Base-by-base conservation (phyloP, 176 grass and related monocot genomes). In the Cenchrus purpureus region DNA sequence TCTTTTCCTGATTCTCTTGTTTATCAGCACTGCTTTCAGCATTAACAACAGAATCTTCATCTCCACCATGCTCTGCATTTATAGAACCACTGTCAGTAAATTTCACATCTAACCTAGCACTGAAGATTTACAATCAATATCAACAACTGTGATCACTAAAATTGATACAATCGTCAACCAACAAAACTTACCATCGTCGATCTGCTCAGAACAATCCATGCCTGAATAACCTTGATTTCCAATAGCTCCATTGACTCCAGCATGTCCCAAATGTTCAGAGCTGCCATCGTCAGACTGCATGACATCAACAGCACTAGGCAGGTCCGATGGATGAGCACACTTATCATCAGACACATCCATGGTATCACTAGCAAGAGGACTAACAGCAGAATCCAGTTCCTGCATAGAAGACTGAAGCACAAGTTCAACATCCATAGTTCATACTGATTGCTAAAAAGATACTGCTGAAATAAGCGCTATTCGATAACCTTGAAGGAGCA, bases 1-100 rank as follows among this genome's bases (percentile, higher is more conserved):
- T 73, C 53, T 19, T 68, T 60, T 90, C 51, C 65, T 82, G 81
- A 31, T 59, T 83, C 60, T 87, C 88, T 59, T 79, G 3, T 71
- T 86, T 60, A 72, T 71, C 63, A 46, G 19, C 60, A 71, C 11
- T 88, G 55, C 64, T 87, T 72, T 65, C 53, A 52, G 43, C 25
- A 57, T 48, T 61, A 34, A 29, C 17, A 52, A 59, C 4, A 58
- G 71, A 76, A 10, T 40, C 46, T 80, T 81, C 81, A 12, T 62
- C 45, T 80, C 8, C 14, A 68, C 1, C 31, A 62, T 6, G 52
- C 68, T 80, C 89, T 84, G 80, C 61, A 90, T 87, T 74, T 52
- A 22, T 28, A 84, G 4, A 79, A 68, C 9, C 43, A 46, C 40
- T 34, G 37, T 84, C 75, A 80, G 55, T 74, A 75, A 59, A 60